Evolutionary conservation across 257 asterid genomes (phyloP).

Genomic region (Rauvolfia tetraphylla): DNA sequence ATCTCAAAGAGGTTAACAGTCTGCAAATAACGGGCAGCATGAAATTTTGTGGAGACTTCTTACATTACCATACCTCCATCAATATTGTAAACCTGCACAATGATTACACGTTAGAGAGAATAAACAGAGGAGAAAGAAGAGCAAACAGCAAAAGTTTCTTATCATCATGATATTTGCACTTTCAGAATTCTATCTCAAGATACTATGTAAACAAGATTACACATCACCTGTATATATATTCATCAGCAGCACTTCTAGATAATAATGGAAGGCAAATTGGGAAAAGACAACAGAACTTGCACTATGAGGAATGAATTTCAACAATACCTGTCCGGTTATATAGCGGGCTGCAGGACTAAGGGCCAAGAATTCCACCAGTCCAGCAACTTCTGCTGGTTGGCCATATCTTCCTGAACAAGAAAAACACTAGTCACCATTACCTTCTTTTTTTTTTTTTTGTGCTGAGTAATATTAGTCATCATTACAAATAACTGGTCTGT

Average conservation of each 20-base stretch:
- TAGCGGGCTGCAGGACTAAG: conserved; percentile 60
- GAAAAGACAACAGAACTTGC: neutral
- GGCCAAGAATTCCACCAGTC: conserved; percentile 41
- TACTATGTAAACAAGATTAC: neutral
- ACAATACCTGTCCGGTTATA: conserved; percentile 85
- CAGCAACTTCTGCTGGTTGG: conserved; percentile 52
- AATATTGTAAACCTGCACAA: conserved; percentile 66
- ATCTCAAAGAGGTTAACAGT: neutral
- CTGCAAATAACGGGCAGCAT: neutral
- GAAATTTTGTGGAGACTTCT: conserved; percentile 13
- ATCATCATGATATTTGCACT: neutral
- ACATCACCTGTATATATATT: neutral
- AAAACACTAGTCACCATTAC: too few species aligned
- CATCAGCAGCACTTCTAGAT: neutral
- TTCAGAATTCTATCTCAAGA: neutral
- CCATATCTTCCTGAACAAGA: conserved; percentile 37
- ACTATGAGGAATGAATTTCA: neutral
- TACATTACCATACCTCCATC: conserved; percentile 98
- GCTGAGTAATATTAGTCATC: neutral
- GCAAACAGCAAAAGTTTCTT: neutral
- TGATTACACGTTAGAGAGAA: conserved; percentile 4
- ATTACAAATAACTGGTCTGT: neutral
- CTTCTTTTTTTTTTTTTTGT: too few species aligned
- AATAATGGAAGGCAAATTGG: neutral
- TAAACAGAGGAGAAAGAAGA: neutral